phyloP scores from a whole-genome alignment of 805 yeast genomes.

The Candida vaughaniae region DNA sequence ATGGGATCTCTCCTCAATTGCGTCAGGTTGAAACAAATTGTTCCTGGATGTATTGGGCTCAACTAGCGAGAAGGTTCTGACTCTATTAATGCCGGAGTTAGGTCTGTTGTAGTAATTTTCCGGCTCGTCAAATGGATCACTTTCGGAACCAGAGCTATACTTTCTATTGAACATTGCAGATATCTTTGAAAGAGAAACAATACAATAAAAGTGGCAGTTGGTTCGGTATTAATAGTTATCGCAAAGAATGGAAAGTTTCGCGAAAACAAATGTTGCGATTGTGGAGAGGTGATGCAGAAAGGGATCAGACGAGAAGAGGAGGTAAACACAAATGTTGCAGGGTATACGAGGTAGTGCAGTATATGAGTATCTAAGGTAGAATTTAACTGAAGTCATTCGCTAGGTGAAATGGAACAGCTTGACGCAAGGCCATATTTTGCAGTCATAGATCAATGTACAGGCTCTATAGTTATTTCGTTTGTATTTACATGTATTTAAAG shows the following conservation, averaged over 20 bases:
- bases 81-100: constrained; percentile 45
- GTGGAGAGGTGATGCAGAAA: background rate
- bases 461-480: too few relatives aligned
- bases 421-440: too few relatives aligned
- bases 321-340: too few relatives aligned
- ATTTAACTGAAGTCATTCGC: too few relatives aligned
- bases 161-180: constrained; percentile 15
- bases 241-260: background rate
- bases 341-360: too few relatives aligned
- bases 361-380: too few relatives aligned
- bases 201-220: background rate
- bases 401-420: too few relatives aligned
- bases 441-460: too few relatives aligned
- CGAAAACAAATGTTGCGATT: background rate
- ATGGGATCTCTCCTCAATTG: constrained; percentile 8
- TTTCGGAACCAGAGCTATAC: constrained; percentile 44
- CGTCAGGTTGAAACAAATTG: constrained; percentile 4
- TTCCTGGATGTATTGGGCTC: constrained; percentile 9
- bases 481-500: too few relatives aligned
- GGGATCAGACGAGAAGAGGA: background rate
- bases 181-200: too few relatives aligned
- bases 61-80: constrained; percentile 56
- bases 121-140: constrained; percentile 69
- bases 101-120: constrained; percentile 57
- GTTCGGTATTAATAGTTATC: background rate